These are phyloP conservation scores for Clitocybe nebularis DNA, from an alignment of 1,284 basidiomycete species.

Conservation along the genomic window DNA sequence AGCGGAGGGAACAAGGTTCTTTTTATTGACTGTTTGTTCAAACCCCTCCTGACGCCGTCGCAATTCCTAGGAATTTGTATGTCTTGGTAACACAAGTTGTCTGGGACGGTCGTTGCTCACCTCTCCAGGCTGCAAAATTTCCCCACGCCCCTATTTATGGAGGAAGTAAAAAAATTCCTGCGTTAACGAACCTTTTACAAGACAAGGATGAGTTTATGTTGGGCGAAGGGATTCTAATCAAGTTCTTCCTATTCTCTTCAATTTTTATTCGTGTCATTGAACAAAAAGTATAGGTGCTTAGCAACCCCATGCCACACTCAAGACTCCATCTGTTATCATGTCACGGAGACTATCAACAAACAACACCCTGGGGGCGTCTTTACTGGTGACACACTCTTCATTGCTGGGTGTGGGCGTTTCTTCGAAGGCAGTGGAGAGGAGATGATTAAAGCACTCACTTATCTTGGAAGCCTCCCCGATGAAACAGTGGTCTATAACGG, in stretches of 20 bases:
- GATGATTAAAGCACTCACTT: constrained; percentile 80
- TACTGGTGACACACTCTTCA: constrained; percentile 95
- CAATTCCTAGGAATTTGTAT: constrained; percentile 48
- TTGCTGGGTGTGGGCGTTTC: constrained; percentile 94
- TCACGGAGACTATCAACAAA: constrained; percentile 51
- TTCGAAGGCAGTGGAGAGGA: constrained; percentile 88
- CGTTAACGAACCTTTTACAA: constrained; percentile 70
- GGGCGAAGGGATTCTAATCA: constrained; percentile 68
- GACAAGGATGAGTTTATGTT: constrained; percentile 76
- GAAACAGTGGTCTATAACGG: constrained; percentile 87
- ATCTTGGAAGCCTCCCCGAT: constrained; percentile 75
- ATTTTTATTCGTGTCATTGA: background rate
- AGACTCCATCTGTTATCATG: constrained; percentile 91
- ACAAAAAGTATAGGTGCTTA: constrained; percentile 52
- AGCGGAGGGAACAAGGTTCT: constrained; percentile 68
- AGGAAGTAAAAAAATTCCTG: constrained; percentile 71
- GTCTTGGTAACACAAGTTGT: constrained; percentile 26
- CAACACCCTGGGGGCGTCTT: constrained; percentile 77
- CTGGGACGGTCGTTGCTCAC: too few species aligned
- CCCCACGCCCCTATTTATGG: constrained; percentile 79
- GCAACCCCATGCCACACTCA: constrained; percentile 96
- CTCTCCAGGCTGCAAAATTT: constrained; percentile 57
- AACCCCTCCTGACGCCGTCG: constrained; percentile 4
- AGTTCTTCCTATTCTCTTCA: constrained; percentile 35
- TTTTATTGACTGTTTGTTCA: constrained; percentile 7